Percentiles rank a stretch among this genome's conserved stretches.
These are phyloP conservation scores for Oryza brachyantha DNA, from an alignment of 176 grass and related monocot species.

Conservation along the genomic window DNA sequence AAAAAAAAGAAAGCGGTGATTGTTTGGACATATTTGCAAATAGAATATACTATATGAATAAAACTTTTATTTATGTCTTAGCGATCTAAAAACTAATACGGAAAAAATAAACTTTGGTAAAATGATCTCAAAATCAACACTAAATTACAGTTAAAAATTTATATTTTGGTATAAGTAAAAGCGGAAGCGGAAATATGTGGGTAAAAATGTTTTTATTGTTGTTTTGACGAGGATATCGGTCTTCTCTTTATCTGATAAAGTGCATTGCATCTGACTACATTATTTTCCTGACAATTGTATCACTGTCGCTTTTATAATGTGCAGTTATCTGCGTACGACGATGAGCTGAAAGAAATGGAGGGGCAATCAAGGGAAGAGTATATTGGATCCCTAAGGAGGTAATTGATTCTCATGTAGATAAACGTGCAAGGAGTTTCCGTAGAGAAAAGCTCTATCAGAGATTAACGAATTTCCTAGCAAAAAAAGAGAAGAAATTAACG, in stretches of 20 bases:
- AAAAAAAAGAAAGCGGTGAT: no score
- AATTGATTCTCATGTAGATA: background rate
- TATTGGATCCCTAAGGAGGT: slow-evolving; percentile 78
- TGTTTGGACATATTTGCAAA: no score
- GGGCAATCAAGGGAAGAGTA: slow-evolving; percentile 75
- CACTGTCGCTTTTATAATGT: background rate
- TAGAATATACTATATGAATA: no score
- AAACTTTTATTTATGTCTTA: no score
- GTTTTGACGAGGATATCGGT: background rate
- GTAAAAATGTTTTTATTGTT: background rate
- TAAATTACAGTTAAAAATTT: no score
- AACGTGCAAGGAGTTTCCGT: background rate
- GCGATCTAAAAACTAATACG: no score
- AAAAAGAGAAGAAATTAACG: no score
- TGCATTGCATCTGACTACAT: background rate
- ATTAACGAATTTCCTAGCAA: no score
- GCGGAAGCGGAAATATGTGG: no score
- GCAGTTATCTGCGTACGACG: slow-evolving; percentile 46
- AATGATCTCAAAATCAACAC: no score
- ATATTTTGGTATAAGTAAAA: no score
- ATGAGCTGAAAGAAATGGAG: slow-evolving; percentile 64
- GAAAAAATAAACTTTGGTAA: no score
- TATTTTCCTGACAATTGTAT: background rate
- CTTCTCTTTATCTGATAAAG: background rate
- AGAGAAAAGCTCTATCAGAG: background rate